Evolutionary conservation across 371 early-diverging fungal species (phyloP).

Genomic region (Umbelopsis sp.): DNA sequence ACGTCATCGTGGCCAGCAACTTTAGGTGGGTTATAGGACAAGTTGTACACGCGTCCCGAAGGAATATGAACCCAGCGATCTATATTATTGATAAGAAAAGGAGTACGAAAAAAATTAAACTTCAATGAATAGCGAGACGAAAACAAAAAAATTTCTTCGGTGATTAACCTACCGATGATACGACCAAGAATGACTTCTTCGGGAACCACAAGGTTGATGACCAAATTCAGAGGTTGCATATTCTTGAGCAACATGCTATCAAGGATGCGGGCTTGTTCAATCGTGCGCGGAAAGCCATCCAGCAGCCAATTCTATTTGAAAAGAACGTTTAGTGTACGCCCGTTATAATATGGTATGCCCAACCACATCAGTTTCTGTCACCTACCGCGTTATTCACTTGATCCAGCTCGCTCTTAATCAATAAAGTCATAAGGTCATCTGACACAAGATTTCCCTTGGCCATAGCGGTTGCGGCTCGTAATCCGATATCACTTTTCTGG

Average conservation of each 20-base stretch:
- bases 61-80: constrained; percentile 95
- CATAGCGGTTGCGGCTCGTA: constrained; percentile 59
- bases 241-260: constrained; percentile 63
- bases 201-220: constrained; percentile 91
- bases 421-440: constrained; percentile 76
- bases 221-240: constrained; percentile 76
- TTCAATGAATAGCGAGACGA: not conserved
- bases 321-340: not conserved
- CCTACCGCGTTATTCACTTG: constrained; percentile 22
- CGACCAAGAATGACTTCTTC: constrained; percentile 88
- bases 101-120: not conserved
- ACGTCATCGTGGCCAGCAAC: constrained; percentile 85
- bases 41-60: constrained; percentile 92
- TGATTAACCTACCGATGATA: constrained; percentile 71
- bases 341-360: not conserved
- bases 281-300: constrained; percentile 97
- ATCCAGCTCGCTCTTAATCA: constrained; percentile 74
- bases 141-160: constrained; percentile 8
- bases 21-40: constrained; percentile 93
- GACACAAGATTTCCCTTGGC: constrained; percentile 72
- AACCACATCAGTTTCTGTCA: not conserved
- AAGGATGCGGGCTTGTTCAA: constrained; percentile 83
- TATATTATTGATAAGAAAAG: constrained; percentile 25
- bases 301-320: constrained; percentile 75
- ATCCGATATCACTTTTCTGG: constrained; percentile 68